These are phyloP conservation scores for Punctularia strigosozonata DNA, from an alignment of 768 basidiomycete species.

Conservation along the genomic window DNA sequence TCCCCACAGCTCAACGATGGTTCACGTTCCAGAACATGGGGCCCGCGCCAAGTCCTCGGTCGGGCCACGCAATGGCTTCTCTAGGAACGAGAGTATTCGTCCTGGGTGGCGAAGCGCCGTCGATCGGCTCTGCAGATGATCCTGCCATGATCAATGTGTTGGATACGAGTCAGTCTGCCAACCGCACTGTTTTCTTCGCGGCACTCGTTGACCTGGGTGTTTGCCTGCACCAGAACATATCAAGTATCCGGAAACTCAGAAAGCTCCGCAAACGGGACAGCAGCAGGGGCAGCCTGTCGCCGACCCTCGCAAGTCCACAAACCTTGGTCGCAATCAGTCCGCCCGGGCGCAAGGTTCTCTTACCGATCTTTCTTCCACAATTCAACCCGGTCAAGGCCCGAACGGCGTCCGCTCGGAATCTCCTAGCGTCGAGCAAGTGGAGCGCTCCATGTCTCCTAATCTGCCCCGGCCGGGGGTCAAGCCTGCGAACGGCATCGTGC, in stretches of 20 bases:
- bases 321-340: background rate
- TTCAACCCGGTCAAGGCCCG: too few species aligned
- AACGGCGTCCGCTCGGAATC: constrained; percentile 52
- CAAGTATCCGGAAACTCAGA: constrained; percentile 70
- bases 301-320: background rate
- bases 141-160: constrained; percentile 77
- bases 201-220: too few species aligned
- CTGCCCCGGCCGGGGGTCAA: constrained; percentile 29
- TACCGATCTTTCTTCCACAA: too few species aligned
- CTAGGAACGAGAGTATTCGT: constrained; percentile 84
- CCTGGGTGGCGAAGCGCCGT: constrained; percentile 87
- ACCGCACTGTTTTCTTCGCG: too few species aligned
- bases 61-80: constrained; percentile 97
- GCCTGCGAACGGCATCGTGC: constrained; percentile 28
- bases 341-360: background rate
- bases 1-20: constrained; percentile 79
- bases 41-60: constrained; percentile 82
- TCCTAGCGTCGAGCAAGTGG: constrained; percentile 47
- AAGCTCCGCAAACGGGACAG: constrained; percentile 6
- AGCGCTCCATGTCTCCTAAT: constrained; percentile 57
- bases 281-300: background rate
- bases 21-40: constrained; percentile 99
- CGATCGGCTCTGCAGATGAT: constrained; percentile 65
- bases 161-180: constrained; percentile 74
- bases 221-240: constrained; percentile 83